Conservation (phyloP, 345 rosid species). For the Eucalyptus decipiens region DNA sequence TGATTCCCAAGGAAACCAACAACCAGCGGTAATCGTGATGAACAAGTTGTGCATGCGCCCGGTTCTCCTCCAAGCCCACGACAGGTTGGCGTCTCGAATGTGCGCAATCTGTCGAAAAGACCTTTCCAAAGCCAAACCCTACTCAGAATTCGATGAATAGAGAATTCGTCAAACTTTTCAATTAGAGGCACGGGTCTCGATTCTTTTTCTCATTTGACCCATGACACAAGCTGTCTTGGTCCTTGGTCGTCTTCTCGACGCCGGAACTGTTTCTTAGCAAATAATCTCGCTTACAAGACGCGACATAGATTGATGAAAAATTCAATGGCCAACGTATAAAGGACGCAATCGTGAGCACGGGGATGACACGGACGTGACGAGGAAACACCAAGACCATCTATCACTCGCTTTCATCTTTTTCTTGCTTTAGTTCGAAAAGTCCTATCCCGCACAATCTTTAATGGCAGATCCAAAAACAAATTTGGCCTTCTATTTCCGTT, state of each 20-base stretch:
- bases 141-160: too few relatives aligned
- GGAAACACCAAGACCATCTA: background rate
- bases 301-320: background rate
- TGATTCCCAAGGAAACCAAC: background rate
- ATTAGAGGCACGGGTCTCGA: too few relatives aligned
- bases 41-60: background rate
- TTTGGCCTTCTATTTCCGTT: background rate
- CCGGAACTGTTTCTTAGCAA: background rate
- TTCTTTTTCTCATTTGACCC: too few relatives aligned
- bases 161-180: background rate
- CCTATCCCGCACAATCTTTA: background rate
- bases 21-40: background rate
- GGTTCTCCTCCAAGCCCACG: background rate
- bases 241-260: background rate
- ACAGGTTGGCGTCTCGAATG: background rate
- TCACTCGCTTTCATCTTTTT: background rate
- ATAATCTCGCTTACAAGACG: background rate
- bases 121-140: background rate
- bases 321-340: background rate
- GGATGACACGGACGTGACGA: background rate
- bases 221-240: background rate
- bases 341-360: background rate
- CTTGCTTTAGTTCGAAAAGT: background rate
- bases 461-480: background rate
- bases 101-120: background rate